phyloP scores from a whole-genome alignment of 495 filamentous ascomycete genomes.

The Apiosordaria backusii region DNA sequence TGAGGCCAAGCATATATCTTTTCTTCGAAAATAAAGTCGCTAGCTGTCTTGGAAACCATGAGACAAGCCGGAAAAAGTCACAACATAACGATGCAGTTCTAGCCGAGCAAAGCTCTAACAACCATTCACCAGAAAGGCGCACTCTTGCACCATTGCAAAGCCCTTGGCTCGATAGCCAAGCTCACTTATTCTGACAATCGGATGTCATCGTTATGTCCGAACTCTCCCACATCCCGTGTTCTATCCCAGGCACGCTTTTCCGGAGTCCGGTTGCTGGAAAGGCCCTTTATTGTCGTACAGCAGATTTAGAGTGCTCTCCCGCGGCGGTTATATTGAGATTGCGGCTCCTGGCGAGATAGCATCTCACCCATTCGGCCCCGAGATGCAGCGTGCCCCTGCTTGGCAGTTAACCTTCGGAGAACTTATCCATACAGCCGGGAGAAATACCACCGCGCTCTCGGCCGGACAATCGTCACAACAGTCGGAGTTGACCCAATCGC shows the following conservation, averaged over 20 bases:
- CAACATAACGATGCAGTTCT: neutral
- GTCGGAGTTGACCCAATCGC: neutral
- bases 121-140: neutral
- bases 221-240: neutral
- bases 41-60: neutral
- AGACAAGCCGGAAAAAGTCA: neutral
- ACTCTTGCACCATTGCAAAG: neutral
- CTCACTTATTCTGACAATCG: neutral
- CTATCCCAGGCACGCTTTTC: neutral
- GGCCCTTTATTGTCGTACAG: conserved; percentile 13
- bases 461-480: neutral
- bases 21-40: neutral
- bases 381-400: conserved; percentile 6
- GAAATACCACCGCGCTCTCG: neutral
- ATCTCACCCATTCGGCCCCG: neutral
- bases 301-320: conserved; percentile 20
- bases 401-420: conserved; percentile 10
- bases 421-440: conserved; percentile 27
- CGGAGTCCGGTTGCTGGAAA: conserved; percentile 11
- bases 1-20: neutral
- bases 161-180: neutral
- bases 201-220: neutral
- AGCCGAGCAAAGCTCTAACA: neutral
- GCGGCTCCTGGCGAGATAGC: conserved; percentile 1
- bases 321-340: neutral